Evolutionary conservation across 176 grass and related monocot genomes (phyloP), one percentile per base, ranked within the genome.

Genomic region (Juncus inflexus): DNA sequence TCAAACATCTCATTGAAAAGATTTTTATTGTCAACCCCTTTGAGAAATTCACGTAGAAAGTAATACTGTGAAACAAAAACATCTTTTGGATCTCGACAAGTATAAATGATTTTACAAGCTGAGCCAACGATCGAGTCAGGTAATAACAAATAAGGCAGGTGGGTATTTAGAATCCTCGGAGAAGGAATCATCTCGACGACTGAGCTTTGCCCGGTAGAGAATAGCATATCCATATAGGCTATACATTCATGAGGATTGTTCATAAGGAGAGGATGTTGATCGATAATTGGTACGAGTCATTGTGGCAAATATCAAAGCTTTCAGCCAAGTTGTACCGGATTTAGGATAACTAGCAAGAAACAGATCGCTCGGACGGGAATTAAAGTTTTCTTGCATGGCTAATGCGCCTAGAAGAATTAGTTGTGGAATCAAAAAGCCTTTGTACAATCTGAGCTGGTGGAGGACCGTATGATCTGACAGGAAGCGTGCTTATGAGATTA

Each of bases 291-390:
- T 36, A 2, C 65, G 65, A 3, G 65, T 68, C 65, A 52, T 36
- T 4, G 35, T 68, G 6, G 65, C 45, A 7, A 47, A 68, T 35
- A 53, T 37, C 9, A 68, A 5, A 14, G 45, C 65, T 68, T 68
- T 68, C 41, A 68, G 45, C 65, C 65, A 68, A 37, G 79, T 76
- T 6, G 72, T 76, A 43, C 79, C 79, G 50, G 63, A 69, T 66
- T 81, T 81, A 38, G 65, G 65, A 11, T 9, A 35, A 6, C 65
- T 68, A 1, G 50, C 47, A 7, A 68, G 13, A 42, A 37, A 68
- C 6, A 68, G 0, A 38, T 68, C 65, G 13, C 9, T 37, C 14
- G 65, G 65, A 11, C 65, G 65, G 35, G 65, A 35, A 35, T 52
- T 7, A 13, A 68, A 68, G 12, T 10, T 40, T 4, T 68, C n/a